Conservation (phyloP, 2,329 filamentous ascomycete genomes). For the Epichloe sylvatica region DNA sequence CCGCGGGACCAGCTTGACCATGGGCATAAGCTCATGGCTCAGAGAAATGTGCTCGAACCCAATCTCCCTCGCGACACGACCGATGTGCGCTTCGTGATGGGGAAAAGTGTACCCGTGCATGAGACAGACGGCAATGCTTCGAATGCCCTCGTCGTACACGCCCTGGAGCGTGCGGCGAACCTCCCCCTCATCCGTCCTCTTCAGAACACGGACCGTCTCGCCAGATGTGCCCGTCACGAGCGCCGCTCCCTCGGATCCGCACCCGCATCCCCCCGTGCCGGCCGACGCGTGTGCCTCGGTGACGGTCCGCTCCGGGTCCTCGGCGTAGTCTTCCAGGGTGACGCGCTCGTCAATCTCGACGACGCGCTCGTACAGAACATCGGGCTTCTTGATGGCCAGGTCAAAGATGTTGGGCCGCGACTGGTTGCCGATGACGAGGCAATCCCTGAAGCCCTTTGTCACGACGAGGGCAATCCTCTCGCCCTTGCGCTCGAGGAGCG, state of each 20-base stretch:
- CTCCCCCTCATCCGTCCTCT: slow-evolving; percentile 39
- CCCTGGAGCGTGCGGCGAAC: slow-evolving; percentile 43
- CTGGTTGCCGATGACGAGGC: slow-evolving; percentile 60
- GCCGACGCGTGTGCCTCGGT: slow-evolving; percentile 36
- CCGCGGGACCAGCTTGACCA: slow-evolving; percentile 31
- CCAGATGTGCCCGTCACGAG: slow-evolving; percentile 54
- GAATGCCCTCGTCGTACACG: slow-evolving; percentile 47
- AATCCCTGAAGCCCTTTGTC: slow-evolving; percentile 60
- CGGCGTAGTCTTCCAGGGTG: slow-evolving; percentile 59
- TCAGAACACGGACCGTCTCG: slow-evolving; percentile 53
- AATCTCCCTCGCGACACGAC: slow-evolving; percentile 22
- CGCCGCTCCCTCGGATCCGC: slow-evolving; percentile 33
- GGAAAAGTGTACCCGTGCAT: slow-evolving; percentile 57
- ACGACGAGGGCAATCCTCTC: slow-evolving; percentile 57
- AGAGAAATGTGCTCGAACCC: slow-evolving; percentile 29
- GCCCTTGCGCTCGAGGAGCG: slow-evolving; percentile 60
- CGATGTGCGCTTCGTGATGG: slow-evolving; percentile 35
- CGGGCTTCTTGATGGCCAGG: slow-evolving; percentile 52
- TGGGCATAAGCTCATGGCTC: slow-evolving; percentile 25
- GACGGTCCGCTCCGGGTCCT: slow-evolving; percentile 40
- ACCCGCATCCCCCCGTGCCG: slow-evolving; percentile 25
- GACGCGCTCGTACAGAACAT: slow-evolving; percentile 55
- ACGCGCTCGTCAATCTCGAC: slow-evolving; percentile 64
- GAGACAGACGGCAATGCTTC: slow-evolving; percentile 41
- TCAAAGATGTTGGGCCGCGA: slow-evolving; percentile 61